Evolutionary conservation across 306 rosid genomes (phyloP).

Genomic region (Prunus fruticosa): DNA sequence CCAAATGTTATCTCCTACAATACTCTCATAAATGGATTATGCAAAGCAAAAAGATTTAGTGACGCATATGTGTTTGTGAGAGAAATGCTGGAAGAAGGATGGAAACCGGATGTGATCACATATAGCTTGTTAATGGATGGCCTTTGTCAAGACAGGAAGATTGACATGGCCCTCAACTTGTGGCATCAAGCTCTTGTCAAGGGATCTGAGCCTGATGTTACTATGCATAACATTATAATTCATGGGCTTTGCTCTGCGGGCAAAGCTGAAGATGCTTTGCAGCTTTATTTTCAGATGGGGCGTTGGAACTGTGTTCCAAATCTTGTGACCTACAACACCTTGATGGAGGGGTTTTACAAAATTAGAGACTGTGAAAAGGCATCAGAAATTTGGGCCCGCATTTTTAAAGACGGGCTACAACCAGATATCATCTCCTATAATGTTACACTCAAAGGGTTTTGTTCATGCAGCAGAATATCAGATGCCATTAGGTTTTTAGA

Average conservation of each 20-base stretch:
- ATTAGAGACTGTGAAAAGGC: conserved; percentile 62
- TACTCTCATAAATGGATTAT: conserved; percentile 76
- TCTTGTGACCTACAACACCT: conserved; percentile 81
- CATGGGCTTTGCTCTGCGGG: conserved; percentile 81
- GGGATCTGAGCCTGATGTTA: conserved; percentile 64
- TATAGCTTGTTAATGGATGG: conserved; percentile 71
- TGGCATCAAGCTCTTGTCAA: conserved; percentile 60
- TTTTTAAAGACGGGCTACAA: conserved; percentile 45
- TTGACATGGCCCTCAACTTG: conserved; percentile 51
- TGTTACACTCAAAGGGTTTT: conserved; percentile 77
- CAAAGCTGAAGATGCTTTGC: conserved; percentile 60
- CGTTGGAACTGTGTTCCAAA: conserved; percentile 47
- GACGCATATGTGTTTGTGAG: conserved; percentile 57
- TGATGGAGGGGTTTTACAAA: conserved; percentile 85
- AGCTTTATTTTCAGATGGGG: conserved; percentile 60
- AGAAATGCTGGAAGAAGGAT: conserved; percentile 76
- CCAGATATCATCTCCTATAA: conserved; percentile 90
- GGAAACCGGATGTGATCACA: conserved; percentile 75
- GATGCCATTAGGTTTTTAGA: conserved; percentile 60
- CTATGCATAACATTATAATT: conserved; percentile 69
- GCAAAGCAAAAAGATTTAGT: conserved; percentile 56
- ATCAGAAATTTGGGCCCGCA: conserved; percentile 56
- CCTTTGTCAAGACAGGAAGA: conserved; percentile 61
- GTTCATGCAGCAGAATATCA: conserved; percentile 60
- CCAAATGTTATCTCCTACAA: conserved; percentile 76